Evolutionary conservation across 306 rosid genomes (phyloP).

Genomic region (Sicyos baderoa): DNA sequence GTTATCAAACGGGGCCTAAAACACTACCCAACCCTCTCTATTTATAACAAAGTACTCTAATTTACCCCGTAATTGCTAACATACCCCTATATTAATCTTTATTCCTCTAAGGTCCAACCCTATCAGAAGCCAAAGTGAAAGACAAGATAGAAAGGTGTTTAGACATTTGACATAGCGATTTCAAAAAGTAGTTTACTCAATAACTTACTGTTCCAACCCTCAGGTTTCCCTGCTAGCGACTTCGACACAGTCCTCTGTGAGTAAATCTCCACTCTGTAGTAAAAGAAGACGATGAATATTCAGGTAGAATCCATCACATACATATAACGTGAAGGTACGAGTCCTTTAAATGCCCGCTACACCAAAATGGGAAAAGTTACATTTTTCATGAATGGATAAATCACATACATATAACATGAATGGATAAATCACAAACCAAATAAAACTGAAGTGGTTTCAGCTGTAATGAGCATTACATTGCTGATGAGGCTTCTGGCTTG

Average conservation of each 20-base stretch:
- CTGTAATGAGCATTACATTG: slow-evolving; percentile 29
- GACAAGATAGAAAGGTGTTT: neutral
- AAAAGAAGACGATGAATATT: slow-evolving; percentile 8
- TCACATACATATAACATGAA: neutral
- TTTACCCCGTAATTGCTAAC: no score
- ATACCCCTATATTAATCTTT: no score
- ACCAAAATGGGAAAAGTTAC: neutral
- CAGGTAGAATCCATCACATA: neutral
- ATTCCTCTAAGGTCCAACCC: no score
- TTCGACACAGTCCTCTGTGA: slow-evolving; percentile 57
- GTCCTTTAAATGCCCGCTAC: neutral
- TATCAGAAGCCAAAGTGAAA: neutral
- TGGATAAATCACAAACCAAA: slow-evolving; percentile 7
- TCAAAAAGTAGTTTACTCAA: slow-evolving; percentile 4
- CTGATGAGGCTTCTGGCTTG: slow-evolving; percentile 43
- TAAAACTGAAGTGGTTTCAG: neutral
- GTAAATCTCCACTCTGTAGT: slow-evolving; percentile 58
- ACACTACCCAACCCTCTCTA: no score
- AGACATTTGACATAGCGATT: neutral
- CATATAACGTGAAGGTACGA: neutral
- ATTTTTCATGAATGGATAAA: neutral
- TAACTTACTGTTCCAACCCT: slow-evolving; percentile 76
- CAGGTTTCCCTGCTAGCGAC: slow-evolving; percentile 49
- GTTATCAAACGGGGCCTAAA: no score
- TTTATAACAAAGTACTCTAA: no score